phyloP scores from a whole-genome alignment of 768 basidiomycete species.

The Cytidiella melzeri region DNA sequence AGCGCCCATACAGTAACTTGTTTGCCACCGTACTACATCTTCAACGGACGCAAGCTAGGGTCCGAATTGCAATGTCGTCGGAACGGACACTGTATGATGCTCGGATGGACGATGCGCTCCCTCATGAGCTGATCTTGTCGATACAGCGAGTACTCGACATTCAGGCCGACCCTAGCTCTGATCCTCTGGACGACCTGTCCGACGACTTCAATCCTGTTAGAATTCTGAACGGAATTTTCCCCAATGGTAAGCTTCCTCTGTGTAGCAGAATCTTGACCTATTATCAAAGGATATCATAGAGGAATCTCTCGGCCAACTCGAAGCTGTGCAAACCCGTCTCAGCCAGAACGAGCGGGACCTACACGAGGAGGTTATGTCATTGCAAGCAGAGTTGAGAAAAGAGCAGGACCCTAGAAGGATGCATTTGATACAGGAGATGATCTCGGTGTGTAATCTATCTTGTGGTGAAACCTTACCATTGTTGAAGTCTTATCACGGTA shows the following conservation, averaged over 20 bases:
- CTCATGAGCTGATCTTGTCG: slow-evolving; percentile 60
- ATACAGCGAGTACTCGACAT: slow-evolving; percentile 68
- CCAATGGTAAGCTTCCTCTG: slow-evolving; percentile 52
- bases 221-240: slow-evolving; percentile 64
- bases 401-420: slow-evolving; percentile 88
- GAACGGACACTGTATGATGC: no score
- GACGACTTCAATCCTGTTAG: slow-evolving; percentile 51
- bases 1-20: no score
- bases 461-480: no score
- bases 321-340: slow-evolving; percentile 63
- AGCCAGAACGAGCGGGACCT: slow-evolving; percentile 63
- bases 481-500: no score
- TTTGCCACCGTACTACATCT: no score
- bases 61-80: no score
- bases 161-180: slow-evolving; percentile 35
- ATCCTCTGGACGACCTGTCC: slow-evolving; percentile 54
- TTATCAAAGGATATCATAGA: slow-evolving; percentile 42
- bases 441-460: slow-evolving; percentile 55
- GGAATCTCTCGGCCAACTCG: slow-evolving; percentile 65
- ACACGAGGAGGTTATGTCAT: slow-evolving; percentile 61
- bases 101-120: slow-evolving; percentile 40
- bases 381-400: slow-evolving; percentile 59
- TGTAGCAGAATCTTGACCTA: not conserved
- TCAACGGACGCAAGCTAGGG: no score
- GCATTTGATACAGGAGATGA: slow-evolving; percentile 92